Base-by-base conservation (phyloP, 2,329 filamentous ascomycete genomes). In the Thielaviopsis ethacetica region DNA sequence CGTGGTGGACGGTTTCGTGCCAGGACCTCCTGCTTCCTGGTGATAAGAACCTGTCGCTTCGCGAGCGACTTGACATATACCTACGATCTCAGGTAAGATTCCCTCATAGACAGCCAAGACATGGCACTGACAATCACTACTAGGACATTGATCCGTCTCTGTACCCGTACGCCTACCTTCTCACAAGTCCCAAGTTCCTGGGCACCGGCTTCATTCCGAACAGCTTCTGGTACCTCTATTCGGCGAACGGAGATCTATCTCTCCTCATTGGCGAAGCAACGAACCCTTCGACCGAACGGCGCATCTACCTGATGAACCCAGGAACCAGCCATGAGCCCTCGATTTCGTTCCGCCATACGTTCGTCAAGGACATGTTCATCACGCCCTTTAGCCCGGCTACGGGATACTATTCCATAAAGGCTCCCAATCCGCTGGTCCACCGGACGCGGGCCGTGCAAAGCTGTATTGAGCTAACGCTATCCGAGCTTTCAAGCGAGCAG, bases 151-250 rank as follows among this genome's bases (percentile, higher is more conserved):
- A 82, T 60, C 78, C 80, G 55, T 66, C 73, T 1, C 71, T 75
- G 53, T 90, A 85, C 70, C 79, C 82, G 12, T 75, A 83, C 65
- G 84, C 82, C 0, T 89, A 88, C 64, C 72, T 91, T 3, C 74
- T 88, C 22, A 90, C 86, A 1, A 83, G 84, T 3, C 80, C 85
- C 5, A 76, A 77, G 30, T 84, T 88, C 62, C 67, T 87, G 5
- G 82, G 83, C 2, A 86, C 86, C 66, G 79, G 80, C 22, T 88
- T 87, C 70, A 90, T 88, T 64, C 85, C 85, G 0, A 83, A 86
- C 2, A 89, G 85, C 0, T 86, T 90, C 65, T 91, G 86, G 84
- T 88, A 89, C 63, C 75, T 91, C 2, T 90, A 91, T 67, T 77
- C 81, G 13, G 63, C 69, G 0, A 69, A 78, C 9, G 76, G 77